phyloP scores from a whole-genome alignment of 192 early-diverging fungal species.

The Mortierella claussenii region DNA sequence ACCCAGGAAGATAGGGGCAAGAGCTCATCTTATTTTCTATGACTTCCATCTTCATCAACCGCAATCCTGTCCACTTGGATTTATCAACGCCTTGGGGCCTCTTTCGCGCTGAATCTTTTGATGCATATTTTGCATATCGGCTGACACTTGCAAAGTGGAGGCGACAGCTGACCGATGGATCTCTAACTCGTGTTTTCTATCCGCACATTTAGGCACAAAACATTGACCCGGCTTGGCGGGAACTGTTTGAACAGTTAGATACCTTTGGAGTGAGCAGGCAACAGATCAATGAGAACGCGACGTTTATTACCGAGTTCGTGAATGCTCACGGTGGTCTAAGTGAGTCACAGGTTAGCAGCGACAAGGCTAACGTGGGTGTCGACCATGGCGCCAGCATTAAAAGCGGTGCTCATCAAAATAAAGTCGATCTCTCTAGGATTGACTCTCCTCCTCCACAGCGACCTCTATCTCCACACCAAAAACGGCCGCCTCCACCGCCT shows the following conservation, averaged over 20 bases:
- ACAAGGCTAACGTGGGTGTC: conserved; percentile 2
- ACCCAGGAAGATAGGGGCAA: too few relatives aligned
- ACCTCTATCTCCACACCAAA: conserved; percentile 22
- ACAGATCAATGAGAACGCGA: conserved; percentile 63
- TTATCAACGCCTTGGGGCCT: too few relatives aligned
- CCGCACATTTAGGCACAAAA: conserved; percentile 67
- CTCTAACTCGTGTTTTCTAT: too few relatives aligned
- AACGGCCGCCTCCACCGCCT: conserved; percentile 43
- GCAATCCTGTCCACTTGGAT: too few relatives aligned
- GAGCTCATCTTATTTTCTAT: too few relatives aligned
- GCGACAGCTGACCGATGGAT: too few relatives aligned
- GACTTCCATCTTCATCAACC: too few relatives aligned
- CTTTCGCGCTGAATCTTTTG: too few relatives aligned
- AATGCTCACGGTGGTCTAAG: conserved; percentile 69
- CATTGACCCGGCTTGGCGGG: conserved; percentile 75
- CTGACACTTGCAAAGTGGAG: too few relatives aligned
- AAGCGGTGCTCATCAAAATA: background rate
- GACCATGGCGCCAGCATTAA: background rate
- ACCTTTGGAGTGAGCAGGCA: conserved; percentile 70
- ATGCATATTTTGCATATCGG: too few relatives aligned
- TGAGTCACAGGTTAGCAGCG: background rate
- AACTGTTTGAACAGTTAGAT: conserved; percentile 73
- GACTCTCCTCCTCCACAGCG: conserved; percentile 48
- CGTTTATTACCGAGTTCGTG: conserved; percentile 78
- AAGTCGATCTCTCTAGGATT: conserved; percentile 20